Evolutionary conservation across 2,329 filamentous ascomycete species (phyloP).

Genomic region (Chaetomiaceae sp.): DNA sequence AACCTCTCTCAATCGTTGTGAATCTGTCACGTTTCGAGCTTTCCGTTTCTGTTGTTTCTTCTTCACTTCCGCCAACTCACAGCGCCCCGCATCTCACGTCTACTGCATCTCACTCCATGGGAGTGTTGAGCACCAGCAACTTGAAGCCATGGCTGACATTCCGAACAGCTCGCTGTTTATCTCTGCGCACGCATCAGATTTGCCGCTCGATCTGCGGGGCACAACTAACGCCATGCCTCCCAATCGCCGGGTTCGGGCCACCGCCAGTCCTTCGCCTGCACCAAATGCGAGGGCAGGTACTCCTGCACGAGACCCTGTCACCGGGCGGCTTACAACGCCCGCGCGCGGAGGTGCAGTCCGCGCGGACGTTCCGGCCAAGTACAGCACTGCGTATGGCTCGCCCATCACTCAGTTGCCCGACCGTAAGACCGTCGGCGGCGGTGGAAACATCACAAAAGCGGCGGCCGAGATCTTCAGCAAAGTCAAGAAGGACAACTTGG

Average conservation of each 20-base stretch:
- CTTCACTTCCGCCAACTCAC: neutral
- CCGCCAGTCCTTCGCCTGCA: constrained; percentile 13
- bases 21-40: neutral
- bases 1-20: neutral
- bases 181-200: neutral
- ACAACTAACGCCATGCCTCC: constrained; percentile 10
- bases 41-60: neutral
- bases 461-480: constrained; percentile 15
- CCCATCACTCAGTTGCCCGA: constrained; percentile 22
- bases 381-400: constrained; percentile 28
- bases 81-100: neutral
- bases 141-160: constrained; percentile 7
- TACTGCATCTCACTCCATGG: neutral
- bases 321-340: neutral
- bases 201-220: neutral
- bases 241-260: constrained; percentile 6
- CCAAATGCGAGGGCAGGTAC: constrained; percentile 1
- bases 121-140: neutral
- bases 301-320: neutral
- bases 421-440: constrained; percentile 8
- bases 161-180: neutral
- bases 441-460: constrained; percentile 11
- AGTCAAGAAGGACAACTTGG: constrained; percentile 14
- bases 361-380: constrained; percentile 20
- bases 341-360: neutral